A percentile compares a stretch with the other conserved stretches of the same genome.
phyloP scores from a whole-genome alignment of 306 rosid genomes.

The Senna tora region DNA sequence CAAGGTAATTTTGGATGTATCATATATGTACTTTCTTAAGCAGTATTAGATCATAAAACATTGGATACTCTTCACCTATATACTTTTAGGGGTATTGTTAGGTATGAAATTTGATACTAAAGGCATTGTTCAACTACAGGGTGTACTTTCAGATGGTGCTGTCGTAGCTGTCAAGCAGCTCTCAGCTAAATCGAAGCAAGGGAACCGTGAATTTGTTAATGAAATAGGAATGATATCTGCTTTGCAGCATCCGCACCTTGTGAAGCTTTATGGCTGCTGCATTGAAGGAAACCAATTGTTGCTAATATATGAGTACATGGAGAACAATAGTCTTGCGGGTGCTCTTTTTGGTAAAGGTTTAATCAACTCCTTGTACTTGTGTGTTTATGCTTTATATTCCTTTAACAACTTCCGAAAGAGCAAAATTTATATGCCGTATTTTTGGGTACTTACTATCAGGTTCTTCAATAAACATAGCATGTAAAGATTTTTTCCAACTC shows the following conservation, averaged over 20 bases:
- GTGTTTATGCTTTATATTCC: neutral
- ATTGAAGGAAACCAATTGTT: conserved; percentile 79
- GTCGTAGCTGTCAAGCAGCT: conserved; percentile 79
- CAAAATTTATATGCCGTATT: neutral
- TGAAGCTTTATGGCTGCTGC: conserved; percentile 80
- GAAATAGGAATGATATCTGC: conserved; percentile 92
- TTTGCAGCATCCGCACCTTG: conserved; percentile 84
- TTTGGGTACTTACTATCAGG: too few species aligned
- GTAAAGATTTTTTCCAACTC: neutral
- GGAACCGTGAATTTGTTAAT: conserved; percentile 77
- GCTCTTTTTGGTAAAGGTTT: conserved; percentile 71
- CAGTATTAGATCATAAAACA: neutral
- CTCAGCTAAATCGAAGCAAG: conserved; percentile 81
- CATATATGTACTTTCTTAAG: neutral
- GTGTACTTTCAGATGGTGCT: conserved; percentile 65
- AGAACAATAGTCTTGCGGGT: conserved; percentile 82
- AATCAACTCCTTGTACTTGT: neutral
- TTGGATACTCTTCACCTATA: neutral
- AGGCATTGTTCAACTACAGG: conserved; percentile 46
- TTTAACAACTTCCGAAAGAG: neutral
- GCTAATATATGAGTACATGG: conserved; percentile 79
- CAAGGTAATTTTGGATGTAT: conserved; percentile 51
- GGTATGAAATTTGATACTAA: conserved; percentile 5
- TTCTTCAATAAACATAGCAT: too few species aligned
- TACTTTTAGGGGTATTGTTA: neutral